These are phyloP conservation scores for Fonsecaea pugnacius DNA, from an alignment of 2,329 filamentous ascomycete species.

Conservation along the genomic window DNA sequence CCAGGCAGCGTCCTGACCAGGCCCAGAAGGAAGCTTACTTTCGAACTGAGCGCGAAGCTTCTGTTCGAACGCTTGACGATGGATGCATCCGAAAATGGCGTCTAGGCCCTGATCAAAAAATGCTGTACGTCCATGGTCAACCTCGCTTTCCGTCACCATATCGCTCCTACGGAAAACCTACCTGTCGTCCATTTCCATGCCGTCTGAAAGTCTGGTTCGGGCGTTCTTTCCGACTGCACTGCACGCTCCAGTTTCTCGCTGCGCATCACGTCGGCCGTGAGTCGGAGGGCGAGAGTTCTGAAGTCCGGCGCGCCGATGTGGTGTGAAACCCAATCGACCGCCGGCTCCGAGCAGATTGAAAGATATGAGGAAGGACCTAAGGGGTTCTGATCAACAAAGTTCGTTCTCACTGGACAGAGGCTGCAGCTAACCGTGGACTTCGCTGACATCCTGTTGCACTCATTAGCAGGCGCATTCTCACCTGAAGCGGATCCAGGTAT, in stretches of 20 bases:
- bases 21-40: not conserved
- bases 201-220: constrained; percentile 5
- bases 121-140: not conserved
- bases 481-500: not conserved
- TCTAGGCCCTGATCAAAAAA: constrained; percentile 22
- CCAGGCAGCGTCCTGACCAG: constrained; percentile 15
- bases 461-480: constrained; percentile 5
- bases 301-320: constrained; percentile 12
- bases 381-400: not conserved
- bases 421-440: not conserved
- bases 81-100: constrained; percentile 17
- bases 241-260: constrained; percentile 1
- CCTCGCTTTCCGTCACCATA: not conserved
- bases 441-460: constrained; percentile 2
- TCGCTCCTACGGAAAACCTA: not conserved
- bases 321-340: constrained; percentile 10
- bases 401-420: not conserved
- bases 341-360: constrained; percentile 9
- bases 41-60: constrained; percentile 17
- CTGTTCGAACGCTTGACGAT: constrained; percentile 24
- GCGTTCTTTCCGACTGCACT: constrained; percentile 1
- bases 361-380: constrained; percentile 5
- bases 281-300: not conserved
- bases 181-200: constrained; percentile 6
- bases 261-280: constrained; percentile 10